Evolutionary conservation across 345 rosid genomes (phyloP).

Genomic region (Citrus medica): DNA sequence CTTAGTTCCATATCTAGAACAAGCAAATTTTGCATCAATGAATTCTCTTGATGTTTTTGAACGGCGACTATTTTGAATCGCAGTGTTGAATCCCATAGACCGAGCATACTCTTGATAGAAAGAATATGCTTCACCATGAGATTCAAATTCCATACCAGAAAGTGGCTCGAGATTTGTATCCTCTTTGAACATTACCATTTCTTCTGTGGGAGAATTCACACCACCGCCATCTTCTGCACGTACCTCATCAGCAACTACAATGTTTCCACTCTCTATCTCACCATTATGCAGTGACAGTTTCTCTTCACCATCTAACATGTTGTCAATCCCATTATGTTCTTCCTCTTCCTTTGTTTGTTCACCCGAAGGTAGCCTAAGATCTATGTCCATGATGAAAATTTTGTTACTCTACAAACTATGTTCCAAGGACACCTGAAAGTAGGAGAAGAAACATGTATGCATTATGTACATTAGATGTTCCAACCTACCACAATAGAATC

Average conservation of each 20-base stretch:
- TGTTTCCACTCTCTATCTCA: constrained; percentile 26
- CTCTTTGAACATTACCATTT: constrained; percentile 33
- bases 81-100: constrained; percentile 59
- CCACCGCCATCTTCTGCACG: constrained; percentile 29
- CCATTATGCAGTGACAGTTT: constrained; percentile 37
- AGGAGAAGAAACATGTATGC: neutral
- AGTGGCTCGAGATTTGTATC: constrained; percentile 50
- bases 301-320: constrained; percentile 34
- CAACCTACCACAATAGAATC: neutral
- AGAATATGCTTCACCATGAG: constrained; percentile 57
- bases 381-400: constrained; percentile 45
- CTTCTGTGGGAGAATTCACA: constrained; percentile 26
- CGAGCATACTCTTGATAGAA: constrained; percentile 65
- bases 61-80: constrained; percentile 63
- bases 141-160: constrained; percentile 62
- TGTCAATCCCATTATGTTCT: constrained; percentile 35
- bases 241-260: constrained; percentile 27
- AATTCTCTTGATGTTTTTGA: constrained; percentile 59
- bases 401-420: neutral
- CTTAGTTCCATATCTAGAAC: constrained; percentile 61
- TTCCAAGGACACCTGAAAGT: constrained; percentile 5
- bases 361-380: constrained; percentile 61
- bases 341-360: constrained; percentile 49
- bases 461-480: neutral
- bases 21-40: constrained; percentile 66